A percentile compares a stretch with the other conserved stretches of the same genome.
Conservation (phyloP, 1,284 basidiomycete species). For the Trametes pubescens region DNA sequence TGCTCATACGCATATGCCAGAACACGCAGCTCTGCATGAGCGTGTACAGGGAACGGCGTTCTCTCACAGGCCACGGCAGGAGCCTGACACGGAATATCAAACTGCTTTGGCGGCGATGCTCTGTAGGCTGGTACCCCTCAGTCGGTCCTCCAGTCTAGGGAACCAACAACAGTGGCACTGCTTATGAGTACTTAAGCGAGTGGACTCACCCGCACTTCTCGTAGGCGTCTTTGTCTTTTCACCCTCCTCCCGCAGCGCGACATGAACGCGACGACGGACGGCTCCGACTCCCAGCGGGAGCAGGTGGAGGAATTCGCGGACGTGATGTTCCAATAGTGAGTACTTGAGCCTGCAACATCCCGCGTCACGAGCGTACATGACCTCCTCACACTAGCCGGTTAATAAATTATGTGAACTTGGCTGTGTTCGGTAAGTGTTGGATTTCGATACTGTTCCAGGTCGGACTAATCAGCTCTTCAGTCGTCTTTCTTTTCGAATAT, state of each 20-base stretch:
- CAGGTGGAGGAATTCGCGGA: slow-evolving; percentile 14
- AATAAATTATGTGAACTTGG: slow-evolving; percentile 26
- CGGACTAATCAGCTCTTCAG: not conserved
- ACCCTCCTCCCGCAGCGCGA: slow-evolving; percentile 9
- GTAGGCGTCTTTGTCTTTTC: slow-evolving; percentile 21
- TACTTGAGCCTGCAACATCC: not conserved
- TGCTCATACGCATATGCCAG: too few species aligned
- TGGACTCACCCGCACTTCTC: not conserved
- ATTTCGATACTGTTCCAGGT: too few species aligned
- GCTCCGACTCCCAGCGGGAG: slow-evolving; percentile 28
- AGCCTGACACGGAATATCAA: slow-evolving; percentile 8
- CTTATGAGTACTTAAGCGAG: not conserved
- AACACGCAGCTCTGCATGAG: too few species aligned
- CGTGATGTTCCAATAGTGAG: slow-evolving; percentile 14
- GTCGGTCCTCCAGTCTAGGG: not conserved
- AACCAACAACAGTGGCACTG: slow-evolving; percentile 5
- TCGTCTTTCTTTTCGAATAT: slow-evolving; percentile 25
- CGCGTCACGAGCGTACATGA: not conserved
- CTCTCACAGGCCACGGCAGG: not conserved
- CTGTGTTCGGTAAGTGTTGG: slow-evolving; percentile 24
- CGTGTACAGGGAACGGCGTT: not conserved
- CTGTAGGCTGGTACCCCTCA: slow-evolving; percentile 1
- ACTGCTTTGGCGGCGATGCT: slow-evolving; percentile 10
- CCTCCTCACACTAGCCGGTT: slow-evolving; percentile 1
- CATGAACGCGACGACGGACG: slow-evolving; percentile 28